A percentile compares a stretch with the other conserved stretches of the same genome.
Conservation (phyloP, 2,329 filamentous ascomycete genomes). For the Aaosphaeria pasadenensis region DNA sequence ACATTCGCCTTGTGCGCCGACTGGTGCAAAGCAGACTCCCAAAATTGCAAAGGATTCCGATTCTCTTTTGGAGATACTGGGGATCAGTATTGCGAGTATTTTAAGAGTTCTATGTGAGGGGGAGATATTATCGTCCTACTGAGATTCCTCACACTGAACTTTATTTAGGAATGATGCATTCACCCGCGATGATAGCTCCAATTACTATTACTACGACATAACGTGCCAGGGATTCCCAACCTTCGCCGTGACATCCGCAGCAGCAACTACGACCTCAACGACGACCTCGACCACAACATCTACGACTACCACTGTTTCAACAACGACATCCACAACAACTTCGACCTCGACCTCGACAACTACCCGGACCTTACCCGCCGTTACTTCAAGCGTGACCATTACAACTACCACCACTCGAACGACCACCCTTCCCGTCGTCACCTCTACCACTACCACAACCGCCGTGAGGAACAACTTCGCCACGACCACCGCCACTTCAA, state of each 20-base stretch:
- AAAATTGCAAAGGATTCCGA: conserved; percentile 14
- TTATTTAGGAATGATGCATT: not conserved
- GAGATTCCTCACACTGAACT: not conserved
- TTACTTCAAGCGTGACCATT: too few species aligned
- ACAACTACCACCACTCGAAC: too few species aligned
- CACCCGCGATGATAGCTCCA: conserved; percentile 6
- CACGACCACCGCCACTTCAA: too few species aligned
- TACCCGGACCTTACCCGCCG: too few species aligned
- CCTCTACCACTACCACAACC: too few species aligned
- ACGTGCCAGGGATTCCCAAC: conserved; percentile 10
- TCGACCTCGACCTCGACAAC: too few species aligned
- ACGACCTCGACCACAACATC: not conserved
- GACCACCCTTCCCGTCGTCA: too few species aligned
- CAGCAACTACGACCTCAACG: not conserved
- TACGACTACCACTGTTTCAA: not conserved
- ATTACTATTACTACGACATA: conserved; percentile 19
- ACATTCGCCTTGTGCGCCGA: conserved; percentile 16
- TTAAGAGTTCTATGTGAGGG: not conserved
- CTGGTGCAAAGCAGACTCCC: conserved; percentile 14
- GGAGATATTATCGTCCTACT: not conserved
- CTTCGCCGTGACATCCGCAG: conserved; percentile 3
- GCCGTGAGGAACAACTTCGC: too few species aligned
- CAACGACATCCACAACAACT: too few species aligned
- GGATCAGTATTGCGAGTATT: not conserved
- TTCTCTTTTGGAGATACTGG: conserved; percentile 11